Conservation (phyloP, 169 alveolate species). For the Cryptosporidium canis region DNA sequence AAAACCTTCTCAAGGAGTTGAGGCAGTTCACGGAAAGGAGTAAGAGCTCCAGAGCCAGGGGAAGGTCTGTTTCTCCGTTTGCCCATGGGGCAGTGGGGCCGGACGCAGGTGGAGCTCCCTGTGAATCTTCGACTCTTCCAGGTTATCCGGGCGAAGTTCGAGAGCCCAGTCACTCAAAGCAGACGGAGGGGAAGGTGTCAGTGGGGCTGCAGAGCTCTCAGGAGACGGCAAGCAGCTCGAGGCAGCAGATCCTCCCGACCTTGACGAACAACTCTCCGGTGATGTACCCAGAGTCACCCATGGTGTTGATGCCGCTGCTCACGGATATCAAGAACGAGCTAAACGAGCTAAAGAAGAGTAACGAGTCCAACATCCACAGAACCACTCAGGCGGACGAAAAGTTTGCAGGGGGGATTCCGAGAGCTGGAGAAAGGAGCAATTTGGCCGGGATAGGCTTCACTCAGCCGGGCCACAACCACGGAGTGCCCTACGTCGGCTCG, state of each 20-base stretch:
- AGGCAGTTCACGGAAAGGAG: conserved; percentile 39
- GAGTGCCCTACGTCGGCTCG: neutral
- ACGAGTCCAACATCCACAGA: conserved; percentile 8
- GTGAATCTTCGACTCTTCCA: neutral
- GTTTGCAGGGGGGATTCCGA: neutral
- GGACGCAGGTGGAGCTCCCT: neutral
- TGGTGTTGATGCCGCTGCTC: conserved; percentile 63
- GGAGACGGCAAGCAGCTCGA: neutral
- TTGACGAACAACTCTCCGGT: conserved; percentile 45
- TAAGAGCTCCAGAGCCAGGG: neutral
- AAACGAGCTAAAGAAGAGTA: conserved; percentile 41
- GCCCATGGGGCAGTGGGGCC: neutral
- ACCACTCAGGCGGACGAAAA: neutral
- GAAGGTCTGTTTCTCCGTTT: neutral
- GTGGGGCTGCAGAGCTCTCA: neutral
- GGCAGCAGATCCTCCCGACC: conserved; percentile 26
- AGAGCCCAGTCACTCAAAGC: neutral
- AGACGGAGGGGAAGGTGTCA: neutral
- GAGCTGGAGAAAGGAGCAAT: neutral
- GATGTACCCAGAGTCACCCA: conserved; percentile 65
- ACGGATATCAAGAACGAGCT: conserved; percentile 59
- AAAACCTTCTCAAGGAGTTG: conserved; percentile 34
- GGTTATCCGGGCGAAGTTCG: neutral
- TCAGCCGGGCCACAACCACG: neutral
- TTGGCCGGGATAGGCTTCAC: neutral